Percentiles rank a stretch among this genome's conserved stretches.
Conservation (phyloP, 2,329 filamentous ascomycete genomes). For the Pyrenochaeta sp. region DNA sequence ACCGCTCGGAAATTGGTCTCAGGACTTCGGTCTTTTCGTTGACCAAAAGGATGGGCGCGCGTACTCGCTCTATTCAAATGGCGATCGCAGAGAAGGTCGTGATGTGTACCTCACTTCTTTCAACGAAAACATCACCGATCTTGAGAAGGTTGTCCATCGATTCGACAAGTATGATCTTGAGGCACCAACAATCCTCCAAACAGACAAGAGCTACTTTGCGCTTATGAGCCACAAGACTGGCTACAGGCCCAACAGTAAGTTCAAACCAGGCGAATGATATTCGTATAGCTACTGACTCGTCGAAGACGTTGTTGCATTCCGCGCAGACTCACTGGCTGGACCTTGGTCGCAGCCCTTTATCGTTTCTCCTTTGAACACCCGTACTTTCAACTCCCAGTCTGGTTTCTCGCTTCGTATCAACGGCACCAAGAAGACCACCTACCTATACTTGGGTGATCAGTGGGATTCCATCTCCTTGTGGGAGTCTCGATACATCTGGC, state of each 20-base stretch:
- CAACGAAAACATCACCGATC: conserved; percentile 61
- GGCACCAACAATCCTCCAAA: conserved; percentile 68
- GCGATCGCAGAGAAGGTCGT: conserved; percentile 62
- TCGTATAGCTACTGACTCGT: conserved; percentile 5
- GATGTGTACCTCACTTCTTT: conserved; percentile 67
- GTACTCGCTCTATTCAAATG: conserved; percentile 68
- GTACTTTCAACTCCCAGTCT: conserved; percentile 63
- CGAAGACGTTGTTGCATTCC: conserved; percentile 63
- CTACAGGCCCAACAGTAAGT: conserved; percentile 65
- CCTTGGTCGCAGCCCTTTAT: conserved; percentile 66
- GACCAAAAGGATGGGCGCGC: conserved; percentile 66
- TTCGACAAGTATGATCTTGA: conserved; percentile 69
- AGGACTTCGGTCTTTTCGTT: conserved; percentile 69
- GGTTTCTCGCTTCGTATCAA: conserved; percentile 60
- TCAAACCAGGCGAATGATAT: neutral
- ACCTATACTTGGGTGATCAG: conserved; percentile 62
- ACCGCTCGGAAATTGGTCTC: conserved; percentile 69
- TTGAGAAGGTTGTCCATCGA: conserved; percentile 62
- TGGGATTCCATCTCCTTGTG: conserved; percentile 66
- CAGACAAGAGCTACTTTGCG: conserved; percentile 67
- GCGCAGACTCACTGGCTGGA: conserved; percentile 59
- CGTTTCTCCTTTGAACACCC: conserved; percentile 60
- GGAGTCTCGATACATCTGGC: conserved; percentile 67
- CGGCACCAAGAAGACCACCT: conserved; percentile 59
- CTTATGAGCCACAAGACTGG: conserved; percentile 71